A percentile compares a stretch with the other conserved stretches of the same genome.
Evolutionary conservation across 1,284 basidiomycete species (phyloP).

Genomic region (Trichosporon asahii): DNA sequence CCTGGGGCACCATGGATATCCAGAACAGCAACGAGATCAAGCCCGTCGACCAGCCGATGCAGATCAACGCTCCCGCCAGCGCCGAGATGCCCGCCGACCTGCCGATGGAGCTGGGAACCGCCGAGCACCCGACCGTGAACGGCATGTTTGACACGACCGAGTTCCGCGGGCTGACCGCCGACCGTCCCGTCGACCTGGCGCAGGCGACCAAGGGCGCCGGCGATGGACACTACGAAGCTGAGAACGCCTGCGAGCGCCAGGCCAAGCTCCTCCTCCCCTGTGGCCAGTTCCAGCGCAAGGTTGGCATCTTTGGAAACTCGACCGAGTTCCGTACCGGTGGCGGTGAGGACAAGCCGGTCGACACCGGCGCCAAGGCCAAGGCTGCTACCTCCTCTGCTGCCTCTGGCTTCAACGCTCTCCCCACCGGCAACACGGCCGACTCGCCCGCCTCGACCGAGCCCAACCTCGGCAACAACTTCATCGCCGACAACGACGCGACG

Average conservation of each 20-base stretch:
- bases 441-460: neutral
- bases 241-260: neutral
- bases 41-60: constrained; percentile 5
- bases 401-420: neutral
- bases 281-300: neutral
- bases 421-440: neutral
- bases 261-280: neutral
- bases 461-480: neutral
- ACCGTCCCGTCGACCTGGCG: neutral
- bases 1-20: neutral
- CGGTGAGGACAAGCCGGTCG: neutral
- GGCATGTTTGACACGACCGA: neutral
- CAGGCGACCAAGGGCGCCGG: constrained; percentile 1
- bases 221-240: neutral
- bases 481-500: neutral
- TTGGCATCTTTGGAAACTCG: constrained; percentile 2
- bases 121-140: neutral
- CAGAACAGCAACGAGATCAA: neutral
- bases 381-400: neutral
- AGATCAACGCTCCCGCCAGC: neutral
- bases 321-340: neutral
- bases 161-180: neutral
- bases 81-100: neutral
- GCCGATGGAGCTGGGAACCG: neutral
- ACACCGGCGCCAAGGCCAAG: constrained; percentile 1